These are phyloP conservation scores for Acanthamoeba sp. DNA, from an alignment of 208 protist species.

Conservation along the genomic window DNA sequence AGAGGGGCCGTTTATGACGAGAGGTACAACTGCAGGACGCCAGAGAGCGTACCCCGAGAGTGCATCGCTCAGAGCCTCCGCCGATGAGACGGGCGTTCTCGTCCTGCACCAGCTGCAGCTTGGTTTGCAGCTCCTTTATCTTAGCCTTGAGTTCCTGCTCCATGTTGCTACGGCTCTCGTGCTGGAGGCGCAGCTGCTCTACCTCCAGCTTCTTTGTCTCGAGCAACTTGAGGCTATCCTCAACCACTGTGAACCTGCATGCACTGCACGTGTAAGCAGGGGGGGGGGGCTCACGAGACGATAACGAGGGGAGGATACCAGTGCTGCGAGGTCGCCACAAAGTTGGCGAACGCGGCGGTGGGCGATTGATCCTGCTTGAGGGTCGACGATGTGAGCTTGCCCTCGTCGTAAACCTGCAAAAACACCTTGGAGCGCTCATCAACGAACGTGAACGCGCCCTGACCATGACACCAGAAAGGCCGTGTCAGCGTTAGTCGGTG, in stretches of 20 bases:
- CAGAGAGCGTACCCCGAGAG: slow-evolving; percentile 17
- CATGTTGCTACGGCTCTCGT: neutral
- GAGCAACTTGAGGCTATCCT: slow-evolving; percentile 3
- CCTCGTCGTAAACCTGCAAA: slow-evolving; percentile 29
- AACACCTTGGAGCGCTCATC: slow-evolving; percentile 29
- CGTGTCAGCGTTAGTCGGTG: neutral
- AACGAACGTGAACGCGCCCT: slow-evolving; percentile 5
- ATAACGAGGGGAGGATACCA: neutral
- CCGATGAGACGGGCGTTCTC: slow-evolving; percentile 54
- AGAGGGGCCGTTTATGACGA: too few species aligned
- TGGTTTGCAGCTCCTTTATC: slow-evolving; percentile 22
- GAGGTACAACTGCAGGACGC: too few species aligned
- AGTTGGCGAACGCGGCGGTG: neutral
- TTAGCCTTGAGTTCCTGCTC: slow-evolving; percentile 29
- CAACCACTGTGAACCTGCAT: slow-evolving; percentile 34
- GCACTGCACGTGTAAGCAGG: neutral
- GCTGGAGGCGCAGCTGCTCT: neutral
- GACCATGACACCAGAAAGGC: neutral
- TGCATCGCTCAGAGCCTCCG: slow-evolving; percentile 18
- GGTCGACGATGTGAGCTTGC: slow-evolving; percentile 10
- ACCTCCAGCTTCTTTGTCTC: slow-evolving; percentile 30
- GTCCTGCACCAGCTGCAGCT: slow-evolving; percentile 52
- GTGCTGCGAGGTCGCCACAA: slow-evolving; percentile 9
- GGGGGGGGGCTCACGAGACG: too few species aligned
- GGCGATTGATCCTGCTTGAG: slow-evolving; percentile 28